These are phyloP conservation scores for Triticum timopheevii DNA, from an alignment of 176 grass and related monocot genomes.

Conservation along the genomic window DNA sequence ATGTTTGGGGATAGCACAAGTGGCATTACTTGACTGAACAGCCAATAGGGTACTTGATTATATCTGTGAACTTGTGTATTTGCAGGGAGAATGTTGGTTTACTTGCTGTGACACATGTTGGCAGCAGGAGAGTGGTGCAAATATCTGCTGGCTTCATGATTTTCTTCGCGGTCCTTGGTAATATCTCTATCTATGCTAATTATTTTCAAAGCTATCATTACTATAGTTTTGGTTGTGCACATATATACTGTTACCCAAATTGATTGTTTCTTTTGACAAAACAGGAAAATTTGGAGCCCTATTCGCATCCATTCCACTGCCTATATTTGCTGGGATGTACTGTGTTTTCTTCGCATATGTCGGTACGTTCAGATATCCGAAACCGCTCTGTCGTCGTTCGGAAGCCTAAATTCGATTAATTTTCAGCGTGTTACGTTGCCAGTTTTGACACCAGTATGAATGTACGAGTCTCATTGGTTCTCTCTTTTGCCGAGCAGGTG, in stretches of 20 bases:
- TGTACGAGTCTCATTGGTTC: neutral
- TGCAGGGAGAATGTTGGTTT: conserved; percentile 86
- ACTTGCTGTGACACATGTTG: conserved; percentile 71
- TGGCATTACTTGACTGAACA: neutral
- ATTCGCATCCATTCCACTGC: conserved; percentile 84
- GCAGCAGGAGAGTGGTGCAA: conserved; percentile 86
- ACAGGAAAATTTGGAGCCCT: conserved; percentile 95
- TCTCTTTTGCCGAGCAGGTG: conserved; percentile 45
- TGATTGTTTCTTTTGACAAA: conserved; percentile 11
- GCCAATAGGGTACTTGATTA: conserved; percentile 15
- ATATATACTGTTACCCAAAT: too few relatives aligned
- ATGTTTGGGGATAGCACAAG: neutral
- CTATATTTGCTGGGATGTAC: conserved; percentile 89
- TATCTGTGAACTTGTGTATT: conserved; percentile 21
- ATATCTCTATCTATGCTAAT: neutral
- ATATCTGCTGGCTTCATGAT: conserved; percentile 99
- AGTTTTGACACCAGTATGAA: too few relatives aligned
- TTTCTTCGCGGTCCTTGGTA: conserved; percentile 96
- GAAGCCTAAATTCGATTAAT: neutral
- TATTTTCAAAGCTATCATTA: neutral
- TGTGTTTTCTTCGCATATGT: conserved; percentile 88
- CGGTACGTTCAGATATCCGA: conserved; percentile 46
- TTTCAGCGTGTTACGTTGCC: too few relatives aligned
- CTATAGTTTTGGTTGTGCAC: neutral
- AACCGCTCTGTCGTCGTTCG: neutral